Conservation (phyloP, 768 basidiomycete species). For the Phlebiopsis flavidoalba region DNA sequence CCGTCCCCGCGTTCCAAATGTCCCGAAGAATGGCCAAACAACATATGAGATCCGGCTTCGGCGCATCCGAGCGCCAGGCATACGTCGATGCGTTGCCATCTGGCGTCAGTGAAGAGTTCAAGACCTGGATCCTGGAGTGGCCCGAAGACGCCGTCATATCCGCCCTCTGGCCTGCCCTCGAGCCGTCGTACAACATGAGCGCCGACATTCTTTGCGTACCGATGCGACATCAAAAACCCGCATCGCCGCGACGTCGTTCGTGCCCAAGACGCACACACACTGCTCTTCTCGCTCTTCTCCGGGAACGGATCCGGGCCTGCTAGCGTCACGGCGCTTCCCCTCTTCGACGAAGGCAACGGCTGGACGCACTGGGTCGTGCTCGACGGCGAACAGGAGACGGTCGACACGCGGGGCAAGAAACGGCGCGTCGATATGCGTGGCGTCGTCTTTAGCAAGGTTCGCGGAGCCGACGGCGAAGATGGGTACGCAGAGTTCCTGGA, state of each 20-base stretch:
- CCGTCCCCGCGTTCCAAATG: constrained; percentile 15
- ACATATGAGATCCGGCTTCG: constrained; percentile 4
- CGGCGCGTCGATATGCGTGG: constrained; percentile 7
- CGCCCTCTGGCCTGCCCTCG: constrained; percentile 19
- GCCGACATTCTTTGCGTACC: constrained; percentile 6
- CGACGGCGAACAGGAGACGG: neutral
- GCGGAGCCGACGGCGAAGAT: constrained; percentile 8
- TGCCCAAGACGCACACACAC: constrained; percentile 6
- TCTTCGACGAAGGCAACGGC: constrained; percentile 13
- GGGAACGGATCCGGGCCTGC: constrained; percentile 4
- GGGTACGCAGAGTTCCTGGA: constrained; percentile 10
- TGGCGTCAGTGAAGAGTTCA: constrained; percentile 18
- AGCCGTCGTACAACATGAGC: constrained; percentile 13
- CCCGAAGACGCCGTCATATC: constrained; percentile 18
- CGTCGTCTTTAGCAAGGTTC: constrained; percentile 9
- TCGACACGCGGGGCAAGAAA: constrained; percentile 5
- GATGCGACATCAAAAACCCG: constrained; percentile 9
- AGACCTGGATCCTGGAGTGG: constrained; percentile 24
- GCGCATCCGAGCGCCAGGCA: constrained; percentile 12
- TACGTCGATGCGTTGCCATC: constrained; percentile 15
- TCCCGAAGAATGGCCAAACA: constrained; percentile 14
- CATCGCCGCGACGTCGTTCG: neutral
- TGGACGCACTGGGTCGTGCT: constrained; percentile 14
- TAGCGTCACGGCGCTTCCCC: constrained; percentile 5
- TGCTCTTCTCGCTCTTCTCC: constrained; percentile 2